Percentiles rank a stretch among this genome's conserved stretches.
Evolutionary conservation across 2,329 filamentous ascomycete genomes (phyloP).

Genomic region (Chrysoporthe puriensis): DNA sequence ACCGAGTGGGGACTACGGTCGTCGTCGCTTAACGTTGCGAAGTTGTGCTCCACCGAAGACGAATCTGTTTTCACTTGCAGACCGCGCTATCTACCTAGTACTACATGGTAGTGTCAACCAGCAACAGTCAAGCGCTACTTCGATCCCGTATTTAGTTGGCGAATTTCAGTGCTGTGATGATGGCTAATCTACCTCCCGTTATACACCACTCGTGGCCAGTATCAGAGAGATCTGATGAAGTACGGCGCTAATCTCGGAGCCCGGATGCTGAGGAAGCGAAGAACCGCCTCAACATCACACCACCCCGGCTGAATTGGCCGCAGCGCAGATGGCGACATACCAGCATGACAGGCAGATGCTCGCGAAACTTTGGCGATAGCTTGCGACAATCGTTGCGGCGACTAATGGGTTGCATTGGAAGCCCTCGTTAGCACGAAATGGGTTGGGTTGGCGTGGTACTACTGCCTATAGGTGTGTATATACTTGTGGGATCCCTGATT

Average conservation of each 20-base stretch:
- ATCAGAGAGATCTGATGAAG: neutral
- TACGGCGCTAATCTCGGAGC: neutral
- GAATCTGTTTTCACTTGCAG: neutral
- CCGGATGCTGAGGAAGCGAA: neutral
- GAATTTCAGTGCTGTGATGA: neutral
- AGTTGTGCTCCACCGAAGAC: neutral
- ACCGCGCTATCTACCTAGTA: neutral
- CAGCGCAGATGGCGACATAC: slow-evolving; percentile 1
- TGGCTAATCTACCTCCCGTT: neutral
- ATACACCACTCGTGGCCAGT: neutral
- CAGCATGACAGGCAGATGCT: neutral
- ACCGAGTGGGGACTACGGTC: neutral
- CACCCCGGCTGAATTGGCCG: slow-evolving; percentile 6
- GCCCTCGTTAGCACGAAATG: neutral
- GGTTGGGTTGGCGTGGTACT: neutral
- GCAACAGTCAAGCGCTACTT: neutral
- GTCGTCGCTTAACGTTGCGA: neutral
- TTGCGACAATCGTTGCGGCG: neutral
- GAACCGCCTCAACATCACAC: neutral
- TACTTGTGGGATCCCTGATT: neutral
- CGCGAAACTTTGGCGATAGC: neutral
- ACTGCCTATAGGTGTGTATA: no score
- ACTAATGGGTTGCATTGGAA: neutral
- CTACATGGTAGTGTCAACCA: neutral
- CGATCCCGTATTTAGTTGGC: neutral